These are phyloP conservation scores for Ocimum tenuiflorum DNA, from an alignment of 257 asterid genomes.

Conservation along the genomic window DNA sequence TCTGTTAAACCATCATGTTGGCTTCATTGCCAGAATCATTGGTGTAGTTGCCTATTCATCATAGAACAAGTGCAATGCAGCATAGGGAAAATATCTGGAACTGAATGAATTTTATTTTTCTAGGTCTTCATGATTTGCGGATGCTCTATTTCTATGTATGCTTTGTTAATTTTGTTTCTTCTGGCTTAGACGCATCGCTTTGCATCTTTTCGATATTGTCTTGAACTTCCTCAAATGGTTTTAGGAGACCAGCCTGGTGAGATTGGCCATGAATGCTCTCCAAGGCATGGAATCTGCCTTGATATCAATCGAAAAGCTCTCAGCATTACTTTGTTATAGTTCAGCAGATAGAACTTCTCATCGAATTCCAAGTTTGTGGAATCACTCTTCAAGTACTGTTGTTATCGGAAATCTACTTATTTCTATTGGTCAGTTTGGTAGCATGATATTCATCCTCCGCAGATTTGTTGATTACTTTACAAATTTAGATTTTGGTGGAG, in stretches of 20 bases:
- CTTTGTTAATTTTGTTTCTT: not conserved
- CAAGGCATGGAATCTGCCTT: slow-evolving; percentile 85
- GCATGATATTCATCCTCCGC: slow-evolving; percentile 58
- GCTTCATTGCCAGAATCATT: not conserved
- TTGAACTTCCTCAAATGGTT: slow-evolving; percentile 21
- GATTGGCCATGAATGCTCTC: slow-evolving; percentile 79
- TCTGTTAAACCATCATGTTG: not conserved
- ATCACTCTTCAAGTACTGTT: slow-evolving; percentile 65
- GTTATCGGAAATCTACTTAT: slow-evolving; percentile 70
- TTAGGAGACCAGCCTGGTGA: slow-evolving; percentile 89
- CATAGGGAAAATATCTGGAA: not conserved
- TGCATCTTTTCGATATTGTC: slow-evolving; percentile 1
- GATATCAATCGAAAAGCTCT: slow-evolving; percentile 54
- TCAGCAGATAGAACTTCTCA: slow-evolving; percentile 81
- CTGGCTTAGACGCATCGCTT: not conserved
- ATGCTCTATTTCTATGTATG: not conserved
- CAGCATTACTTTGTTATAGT: slow-evolving; percentile 46
- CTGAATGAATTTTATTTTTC: not conserved
- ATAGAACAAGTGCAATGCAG: not conserved
- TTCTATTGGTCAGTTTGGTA: slow-evolving; percentile 76
- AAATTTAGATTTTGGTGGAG: slow-evolving; percentile 34
- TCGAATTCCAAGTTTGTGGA: slow-evolving; percentile 72
- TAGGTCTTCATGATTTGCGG: not conserved
- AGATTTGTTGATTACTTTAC: slow-evolving; percentile 61
- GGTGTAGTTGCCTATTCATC: not conserved